These are phyloP conservation scores for Eimeria praecox DNA, from an alignment of 169 alveolate species.

Conservation along the genomic window DNA sequence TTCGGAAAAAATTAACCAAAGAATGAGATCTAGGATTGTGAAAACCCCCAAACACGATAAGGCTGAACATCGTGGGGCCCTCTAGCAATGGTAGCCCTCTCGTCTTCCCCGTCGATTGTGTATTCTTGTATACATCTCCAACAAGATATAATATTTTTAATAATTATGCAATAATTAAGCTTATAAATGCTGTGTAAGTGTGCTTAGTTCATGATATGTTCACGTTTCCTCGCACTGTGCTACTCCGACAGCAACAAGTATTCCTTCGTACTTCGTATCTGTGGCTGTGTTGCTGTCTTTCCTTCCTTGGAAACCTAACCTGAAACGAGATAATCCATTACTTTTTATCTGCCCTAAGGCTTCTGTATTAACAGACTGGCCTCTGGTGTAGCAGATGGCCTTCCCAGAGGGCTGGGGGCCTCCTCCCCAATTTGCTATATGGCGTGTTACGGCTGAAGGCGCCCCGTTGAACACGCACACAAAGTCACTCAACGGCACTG, in stretches of 20 bases:
- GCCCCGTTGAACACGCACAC: neutral
- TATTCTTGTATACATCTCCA: neutral
- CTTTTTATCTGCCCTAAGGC: neutral
- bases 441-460: slow-evolving; percentile 22
- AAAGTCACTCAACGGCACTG: neutral
- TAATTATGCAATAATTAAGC: neutral
- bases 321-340: neutral
- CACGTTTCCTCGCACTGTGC: neutral
- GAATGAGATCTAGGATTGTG: neutral
- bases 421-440: neutral
- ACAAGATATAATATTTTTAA: neutral
- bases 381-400: neutral
- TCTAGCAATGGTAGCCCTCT: neutral
- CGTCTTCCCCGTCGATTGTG: neutral
- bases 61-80: slow-evolving; percentile 51
- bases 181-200: neutral
- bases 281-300: neutral
- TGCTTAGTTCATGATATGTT: neutral
- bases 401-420: slow-evolving; percentile 61
- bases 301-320: neutral
- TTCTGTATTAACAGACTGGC: neutral
- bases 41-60: neutral
- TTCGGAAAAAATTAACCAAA: neutral
- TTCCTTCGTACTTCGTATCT: neutral
- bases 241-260: neutral